Evolutionary conservation across 2,329 filamentous ascomycete species (phyloP).

Genomic region (Trichoderma citrinoviride): DNA sequence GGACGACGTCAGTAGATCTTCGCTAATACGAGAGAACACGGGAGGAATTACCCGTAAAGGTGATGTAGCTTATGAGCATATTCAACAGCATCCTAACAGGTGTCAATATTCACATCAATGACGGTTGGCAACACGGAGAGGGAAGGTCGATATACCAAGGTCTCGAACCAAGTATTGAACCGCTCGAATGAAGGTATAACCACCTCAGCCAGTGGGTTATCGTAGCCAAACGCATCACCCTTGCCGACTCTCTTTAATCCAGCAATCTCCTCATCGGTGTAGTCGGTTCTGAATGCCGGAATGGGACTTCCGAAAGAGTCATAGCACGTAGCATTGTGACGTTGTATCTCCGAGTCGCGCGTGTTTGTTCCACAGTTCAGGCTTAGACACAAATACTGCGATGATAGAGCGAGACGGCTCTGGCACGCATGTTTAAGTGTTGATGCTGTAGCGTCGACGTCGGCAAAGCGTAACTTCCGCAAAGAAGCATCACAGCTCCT

Average conservation of each 20-base stretch:
- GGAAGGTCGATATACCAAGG: slow-evolving; percentile 33
- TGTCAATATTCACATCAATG: slow-evolving; percentile 2
- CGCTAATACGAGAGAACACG: background rate
- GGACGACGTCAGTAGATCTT: slow-evolving; percentile 11
- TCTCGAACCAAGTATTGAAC: slow-evolving; percentile 38
- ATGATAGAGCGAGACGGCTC: slow-evolving; percentile 16
- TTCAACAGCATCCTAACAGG: slow-evolving; percentile 33
- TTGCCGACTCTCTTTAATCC: slow-evolving; percentile 32
- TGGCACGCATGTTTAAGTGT: background rate
- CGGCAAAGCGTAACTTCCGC: background rate
- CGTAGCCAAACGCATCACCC: slow-evolving; percentile 27
- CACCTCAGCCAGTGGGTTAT: slow-evolving; percentile 29
- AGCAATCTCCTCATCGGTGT: slow-evolving; percentile 35
- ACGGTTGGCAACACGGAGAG: background rate
- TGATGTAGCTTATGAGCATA: slow-evolving; percentile 39
- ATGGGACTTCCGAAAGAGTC: background rate
- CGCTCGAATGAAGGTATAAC: slow-evolving; percentile 37
- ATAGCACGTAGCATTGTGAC: slow-evolving; percentile 18
- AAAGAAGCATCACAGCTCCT: background rate
- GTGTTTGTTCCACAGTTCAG: slow-evolving; percentile 4
- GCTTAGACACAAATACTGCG: slow-evolving; percentile 15
- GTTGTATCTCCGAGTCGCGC: slow-evolving; percentile 2
- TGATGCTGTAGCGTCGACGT: background rate
- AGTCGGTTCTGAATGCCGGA: slow-evolving; percentile 26
- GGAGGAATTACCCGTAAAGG: slow-evolving; percentile 36